Percentiles rank a stretch among this genome's conserved stretches.
Conservation (phyloP, 208 protist genomes). For the Endotrypanum monterogeii region DNA sequence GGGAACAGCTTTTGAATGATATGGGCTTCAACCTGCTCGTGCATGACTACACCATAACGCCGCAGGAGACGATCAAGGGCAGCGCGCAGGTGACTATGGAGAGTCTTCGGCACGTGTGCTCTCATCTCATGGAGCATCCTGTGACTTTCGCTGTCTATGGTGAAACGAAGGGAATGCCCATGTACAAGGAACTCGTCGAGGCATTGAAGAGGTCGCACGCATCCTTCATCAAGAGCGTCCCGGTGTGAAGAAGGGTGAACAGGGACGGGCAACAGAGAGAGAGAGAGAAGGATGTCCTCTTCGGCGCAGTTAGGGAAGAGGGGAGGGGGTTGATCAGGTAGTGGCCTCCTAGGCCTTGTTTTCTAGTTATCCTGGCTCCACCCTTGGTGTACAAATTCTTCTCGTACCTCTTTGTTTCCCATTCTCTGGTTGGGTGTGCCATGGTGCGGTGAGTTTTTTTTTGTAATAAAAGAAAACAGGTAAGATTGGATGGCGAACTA, state of each 20-base stretch:
- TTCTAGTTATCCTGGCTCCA: too few species aligned
- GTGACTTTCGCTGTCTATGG: slow-evolving; percentile 83
- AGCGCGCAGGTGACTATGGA: slow-evolving; percentile 71
- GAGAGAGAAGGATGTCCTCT: background rate
- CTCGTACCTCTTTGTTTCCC: background rate
- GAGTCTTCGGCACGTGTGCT: slow-evolving; percentile 61
- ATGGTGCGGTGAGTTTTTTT: background rate
- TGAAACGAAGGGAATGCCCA: slow-evolving; percentile 63
- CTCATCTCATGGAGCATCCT: slow-evolving; percentile 64
- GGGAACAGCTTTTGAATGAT: slow-evolving; percentile 85
- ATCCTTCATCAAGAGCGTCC: slow-evolving; percentile 31
- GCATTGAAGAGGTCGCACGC: slow-evolving; percentile 57
- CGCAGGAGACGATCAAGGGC: slow-evolving; percentile 70
- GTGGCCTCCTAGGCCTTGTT: background rate
- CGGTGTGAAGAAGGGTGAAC: background rate
- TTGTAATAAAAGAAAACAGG: background rate
- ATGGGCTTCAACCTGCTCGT: slow-evolving; percentile 89
- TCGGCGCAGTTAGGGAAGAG: background rate
- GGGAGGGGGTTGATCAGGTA: background rate
- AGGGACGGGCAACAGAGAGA: background rate
- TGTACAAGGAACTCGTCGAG: slow-evolving; percentile 53
- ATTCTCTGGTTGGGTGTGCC: background rate
- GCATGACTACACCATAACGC: slow-evolving; percentile 80
- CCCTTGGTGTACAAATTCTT: background rate
- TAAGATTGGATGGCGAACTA: background rate